A percentile compares a stretch with the other conserved stretches of the same genome.
Conservation (phyloP, 768 basidiomycete species). For the Hericium coralloides region DNA sequence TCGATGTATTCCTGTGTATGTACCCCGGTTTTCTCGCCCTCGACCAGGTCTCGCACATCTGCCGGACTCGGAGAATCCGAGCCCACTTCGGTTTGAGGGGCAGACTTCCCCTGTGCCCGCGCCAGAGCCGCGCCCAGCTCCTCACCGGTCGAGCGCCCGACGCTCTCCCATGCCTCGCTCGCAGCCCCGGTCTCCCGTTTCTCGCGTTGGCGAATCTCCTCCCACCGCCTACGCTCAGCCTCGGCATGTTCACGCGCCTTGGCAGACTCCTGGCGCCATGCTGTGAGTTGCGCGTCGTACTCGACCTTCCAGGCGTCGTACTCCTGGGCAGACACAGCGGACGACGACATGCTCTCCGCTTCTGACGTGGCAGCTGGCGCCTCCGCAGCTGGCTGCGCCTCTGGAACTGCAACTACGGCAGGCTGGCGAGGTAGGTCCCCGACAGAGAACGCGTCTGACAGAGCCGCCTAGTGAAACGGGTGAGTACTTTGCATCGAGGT, state of each 20-base stretch:
- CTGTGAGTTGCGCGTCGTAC: conserved; percentile 58
- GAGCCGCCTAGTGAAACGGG: conserved; percentile 6
- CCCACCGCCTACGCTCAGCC: conserved; percentile 64
- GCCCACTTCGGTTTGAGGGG: conserved; percentile 5
- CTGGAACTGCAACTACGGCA: not conserved
- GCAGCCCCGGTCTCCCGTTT: conserved; percentile 17
- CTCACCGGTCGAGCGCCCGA: conserved; percentile 15
- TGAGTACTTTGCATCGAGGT: not conserved
- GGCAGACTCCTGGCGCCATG: conserved; percentile 68
- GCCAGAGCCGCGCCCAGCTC: conserved; percentile 6
- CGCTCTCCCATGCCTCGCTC: conserved; percentile 24
- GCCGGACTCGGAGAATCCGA: conserved; percentile 27
- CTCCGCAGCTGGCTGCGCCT: not conserved
- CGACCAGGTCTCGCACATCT: conserved; percentile 31
- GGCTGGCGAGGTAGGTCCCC: conserved; percentile 5
- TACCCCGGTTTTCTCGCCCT: conserved; percentile 25
- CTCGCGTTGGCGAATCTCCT: conserved; percentile 51
- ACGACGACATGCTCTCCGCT: conserved; percentile 1
- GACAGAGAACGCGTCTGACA: conserved; percentile 12
- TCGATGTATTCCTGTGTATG: conserved; percentile 17
- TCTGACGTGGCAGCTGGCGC: not conserved
- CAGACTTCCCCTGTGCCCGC: conserved; percentile 3
- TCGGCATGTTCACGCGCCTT: conserved; percentile 70
- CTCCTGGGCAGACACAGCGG: conserved; percentile 12
- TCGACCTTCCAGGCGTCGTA: conserved; percentile 54